These are phyloP conservation scores for Pseudophaeomoniella oleicola DNA, from an alignment of 2,329 filamentous ascomycete genomes.

Conservation along the genomic window DNA sequence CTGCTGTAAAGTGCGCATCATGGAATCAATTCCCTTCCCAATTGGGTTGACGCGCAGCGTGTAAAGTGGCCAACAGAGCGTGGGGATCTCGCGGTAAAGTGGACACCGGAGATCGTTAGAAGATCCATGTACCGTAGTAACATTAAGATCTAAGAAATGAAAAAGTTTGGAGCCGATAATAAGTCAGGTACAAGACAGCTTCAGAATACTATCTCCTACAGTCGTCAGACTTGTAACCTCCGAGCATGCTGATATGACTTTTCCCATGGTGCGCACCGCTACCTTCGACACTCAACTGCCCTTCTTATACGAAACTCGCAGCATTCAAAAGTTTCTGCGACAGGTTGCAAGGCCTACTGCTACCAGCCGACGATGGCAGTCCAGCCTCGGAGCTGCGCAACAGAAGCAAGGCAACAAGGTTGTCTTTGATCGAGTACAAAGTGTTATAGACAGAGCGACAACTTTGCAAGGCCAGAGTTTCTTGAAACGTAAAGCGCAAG, in stretches of 20 bases:
- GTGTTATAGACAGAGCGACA: neutral
- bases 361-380: neutral
- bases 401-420: neutral
- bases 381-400: neutral
- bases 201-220: too few relatives aligned
- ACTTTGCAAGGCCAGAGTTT: conserved; percentile 10
- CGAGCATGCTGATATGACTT: too few relatives aligned
- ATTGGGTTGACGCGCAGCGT: conserved; percentile 7
- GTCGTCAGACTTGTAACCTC: too few relatives aligned
- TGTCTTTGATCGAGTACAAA: neutral
- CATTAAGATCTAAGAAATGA: too few relatives aligned
- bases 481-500: conserved; percentile 10
- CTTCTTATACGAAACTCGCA: neutral
- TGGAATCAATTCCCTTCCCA: too few relatives aligned
- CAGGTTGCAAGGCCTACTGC: neutral
- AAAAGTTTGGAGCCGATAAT: too few relatives aligned
- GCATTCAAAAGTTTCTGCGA: neutral
- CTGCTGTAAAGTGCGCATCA: too few relatives aligned
- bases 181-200: too few relatives aligned
- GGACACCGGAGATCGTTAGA: too few relatives aligned
- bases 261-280: too few relatives aligned
- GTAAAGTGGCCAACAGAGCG: neutral
- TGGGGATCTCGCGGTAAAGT: too few relatives aligned
- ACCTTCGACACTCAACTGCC: neutral
- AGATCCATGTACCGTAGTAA: too few relatives aligned